These are phyloP conservation scores for Penicillium brevicompactum DNA, from an alignment of 2,329 filamentous ascomycete genomes.

Conservation along the genomic window DNA sequence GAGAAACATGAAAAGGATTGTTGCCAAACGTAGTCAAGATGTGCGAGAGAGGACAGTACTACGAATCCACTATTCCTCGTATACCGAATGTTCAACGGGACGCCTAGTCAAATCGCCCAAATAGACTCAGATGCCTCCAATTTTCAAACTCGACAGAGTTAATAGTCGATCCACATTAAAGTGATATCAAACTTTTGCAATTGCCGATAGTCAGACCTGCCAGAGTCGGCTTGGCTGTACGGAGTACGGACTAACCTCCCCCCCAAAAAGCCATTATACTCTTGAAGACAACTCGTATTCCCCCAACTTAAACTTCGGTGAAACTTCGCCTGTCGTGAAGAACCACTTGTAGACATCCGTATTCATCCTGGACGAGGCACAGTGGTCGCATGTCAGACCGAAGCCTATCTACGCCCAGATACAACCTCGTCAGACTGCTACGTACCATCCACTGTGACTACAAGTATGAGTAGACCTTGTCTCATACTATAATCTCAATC, in stretches of 20 bases:
- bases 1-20: not conserved
- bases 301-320: not conserved
- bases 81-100: not conserved
- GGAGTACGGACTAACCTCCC: too few relatives aligned
- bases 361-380: not conserved
- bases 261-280: too few relatives aligned
- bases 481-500: not conserved
- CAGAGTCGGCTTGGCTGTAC: not conserved
- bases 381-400: not conserved
- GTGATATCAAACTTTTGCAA: not conserved
- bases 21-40: slow-evolving; percentile 11
- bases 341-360: not conserved
- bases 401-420: not conserved
- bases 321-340: not conserved
- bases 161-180: not conserved
- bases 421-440: not conserved
- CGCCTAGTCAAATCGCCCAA: not conserved
- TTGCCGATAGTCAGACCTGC: not conserved
- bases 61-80: not conserved
- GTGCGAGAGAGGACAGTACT: not conserved
- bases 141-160: not conserved
- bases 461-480: not conserved
- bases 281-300: too few relatives aligned
- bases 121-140: not conserved
- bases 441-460: not conserved